Percentiles rank a stretch among this genome's conserved stretches.
Conservation (phyloP, 1,284 basidiomycete genomes). For the Sanguinoderma infundibulare region DNA sequence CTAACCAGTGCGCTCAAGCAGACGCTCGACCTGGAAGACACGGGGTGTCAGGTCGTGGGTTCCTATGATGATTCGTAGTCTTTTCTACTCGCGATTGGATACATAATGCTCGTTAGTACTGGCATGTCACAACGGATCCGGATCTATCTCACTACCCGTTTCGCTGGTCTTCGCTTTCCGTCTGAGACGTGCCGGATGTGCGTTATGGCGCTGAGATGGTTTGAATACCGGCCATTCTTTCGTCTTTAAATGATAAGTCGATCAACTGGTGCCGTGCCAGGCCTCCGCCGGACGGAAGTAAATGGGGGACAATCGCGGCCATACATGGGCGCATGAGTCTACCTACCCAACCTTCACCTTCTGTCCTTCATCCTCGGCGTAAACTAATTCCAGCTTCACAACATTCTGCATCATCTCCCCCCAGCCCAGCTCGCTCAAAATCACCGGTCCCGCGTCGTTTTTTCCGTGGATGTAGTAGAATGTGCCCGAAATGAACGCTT, state of each 20-base stretch:
- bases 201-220: background rate
- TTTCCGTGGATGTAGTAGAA: background rate
- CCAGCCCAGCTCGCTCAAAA: background rate
- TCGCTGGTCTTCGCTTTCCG: background rate
- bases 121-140: too few relatives aligned
- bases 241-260: too few relatives aligned
- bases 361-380: background rate
- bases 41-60: conserved; percentile 25
- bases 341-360: too few relatives aligned
- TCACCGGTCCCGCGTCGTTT: background rate
- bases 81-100: background rate
- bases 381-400: background rate
- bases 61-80: conserved; percentile 14
- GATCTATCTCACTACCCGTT: background rate
- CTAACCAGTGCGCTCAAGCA: conserved; percentile 67
- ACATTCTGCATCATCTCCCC: background rate
- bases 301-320: too few relatives aligned
- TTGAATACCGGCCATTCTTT: too few relatives aligned
- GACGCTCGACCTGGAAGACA: conserved; percentile 63
- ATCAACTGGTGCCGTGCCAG: too few relatives aligned
- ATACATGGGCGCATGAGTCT: too few relatives aligned
- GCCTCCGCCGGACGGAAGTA: too few relatives aligned
- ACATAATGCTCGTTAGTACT: background rate
- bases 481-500: background rate
- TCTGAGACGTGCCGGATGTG: background rate